Evolutionary conservation across 75 land plant genomes (phyloP), one percentile per base, ranked within the genome.

Genomic region (Adiantum capillusveneris): DNA sequence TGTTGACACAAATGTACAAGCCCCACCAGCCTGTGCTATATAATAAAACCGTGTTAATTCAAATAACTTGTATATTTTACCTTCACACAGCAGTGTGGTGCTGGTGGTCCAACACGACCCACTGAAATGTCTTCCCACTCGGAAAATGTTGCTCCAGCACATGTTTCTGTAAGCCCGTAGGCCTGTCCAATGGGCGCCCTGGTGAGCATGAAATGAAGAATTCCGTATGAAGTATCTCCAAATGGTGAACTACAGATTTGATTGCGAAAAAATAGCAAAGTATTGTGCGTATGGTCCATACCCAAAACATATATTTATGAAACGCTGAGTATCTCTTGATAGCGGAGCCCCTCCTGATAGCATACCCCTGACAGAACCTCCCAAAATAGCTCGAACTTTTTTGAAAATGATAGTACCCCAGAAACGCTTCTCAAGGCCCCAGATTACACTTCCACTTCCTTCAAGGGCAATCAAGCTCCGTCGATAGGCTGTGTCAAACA

Each of bases 291-390:
- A n/a, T n/a, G n/a, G n/a, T n/a, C n/a, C n/a, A 14, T 79, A 84
- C 93, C 93, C 93, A 66, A 92, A 80, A 72, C 98, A 93, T 26
- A 93, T 73, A 57, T 93, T 93, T 45, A 92, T 87, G 66, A 92
- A 92, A 29, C 89, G 65, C 53, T 92, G 93, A 22, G 97, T 76
- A 69, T 92, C 81, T 21, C 67, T 58, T 66, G 98, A 93, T 57
- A 93, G 73, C 65, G 98, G 98, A 70, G 98, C 98, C 44, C 97
- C 97, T 29, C 89, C 89, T 64, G 76, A 84, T 43, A 87, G 84
- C 78, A 87, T 72, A 28, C 73, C 84, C 3, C 93, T 76, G 17
- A 92, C 58, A 21, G 73, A 65, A 7, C 97, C 93, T 41, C 93
- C 97, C 66, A 93, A 77, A 25, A 85, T 24, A 37, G 74, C 52